These are phyloP conservation scores for Spongospora subterranea DNA, from an alignment of 208 protist species.

Conservation along the genomic window DNA sequence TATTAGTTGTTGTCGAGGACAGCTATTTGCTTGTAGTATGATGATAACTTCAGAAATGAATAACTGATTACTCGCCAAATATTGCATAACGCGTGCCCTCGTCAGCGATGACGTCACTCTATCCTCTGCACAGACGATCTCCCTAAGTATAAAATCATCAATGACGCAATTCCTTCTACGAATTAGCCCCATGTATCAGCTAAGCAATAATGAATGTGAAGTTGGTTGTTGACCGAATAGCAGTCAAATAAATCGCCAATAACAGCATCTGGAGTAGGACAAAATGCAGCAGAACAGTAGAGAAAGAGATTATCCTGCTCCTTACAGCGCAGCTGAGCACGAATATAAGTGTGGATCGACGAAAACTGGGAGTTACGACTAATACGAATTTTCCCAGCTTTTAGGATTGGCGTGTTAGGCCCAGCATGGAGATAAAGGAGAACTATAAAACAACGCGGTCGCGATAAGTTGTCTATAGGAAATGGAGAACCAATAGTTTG, in stretches of 20 bases:
- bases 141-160: too few relatives aligned
- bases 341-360: not conserved
- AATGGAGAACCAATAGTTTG: too few relatives aligned
- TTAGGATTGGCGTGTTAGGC: slow-evolving; percentile 39
- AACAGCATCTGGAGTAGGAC: not conserved
- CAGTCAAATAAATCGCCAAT: slow-evolving; percentile 54
- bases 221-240: slow-evolving; percentile 31
- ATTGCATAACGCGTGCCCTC: too few relatives aligned
- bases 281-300: slow-evolving; percentile 44
- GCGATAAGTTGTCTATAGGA: not conserved
- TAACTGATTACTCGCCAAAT: too few relatives aligned
- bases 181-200: slow-evolving; percentile 49
- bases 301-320: slow-evolving; percentile 37
- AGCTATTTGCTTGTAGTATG: too few relatives aligned
- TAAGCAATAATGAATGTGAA: slow-evolving; percentile 8
- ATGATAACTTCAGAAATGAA: too few relatives aligned
- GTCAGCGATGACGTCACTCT: too few relatives aligned
- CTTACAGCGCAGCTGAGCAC: not conserved
- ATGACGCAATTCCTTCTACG: too few relatives aligned
- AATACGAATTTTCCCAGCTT: not conserved
- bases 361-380: not conserved
- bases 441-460: not conserved
- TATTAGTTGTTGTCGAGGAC: not conserved
- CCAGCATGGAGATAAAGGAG: slow-evolving; percentile 3
- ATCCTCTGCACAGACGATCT: too few relatives aligned